Evolutionary conservation across 2,329 filamentous ascomycete species (phyloP), one percentile per base, ranked within the genome.

Genomic region (Alternaria consortialis): DNA sequence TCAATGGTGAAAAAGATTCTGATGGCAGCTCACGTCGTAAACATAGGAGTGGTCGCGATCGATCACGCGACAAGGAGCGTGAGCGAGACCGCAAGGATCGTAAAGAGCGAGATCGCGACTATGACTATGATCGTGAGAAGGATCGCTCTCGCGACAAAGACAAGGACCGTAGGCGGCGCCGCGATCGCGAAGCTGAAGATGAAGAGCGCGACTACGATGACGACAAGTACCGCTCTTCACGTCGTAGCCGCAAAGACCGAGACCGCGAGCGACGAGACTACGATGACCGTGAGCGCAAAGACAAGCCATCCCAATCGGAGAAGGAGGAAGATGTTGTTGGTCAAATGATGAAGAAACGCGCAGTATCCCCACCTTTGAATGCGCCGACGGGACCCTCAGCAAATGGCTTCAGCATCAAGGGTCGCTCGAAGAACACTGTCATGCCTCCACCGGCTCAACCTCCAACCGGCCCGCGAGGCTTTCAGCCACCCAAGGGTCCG

Each of bases 101-200:
- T 27, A 72, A 68, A 65, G 87, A 90, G 42, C 83, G 83, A 58
- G 84, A 86, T 7, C 72, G 73, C 76, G 83, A 86, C 13, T 77
- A 82, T 37, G 72, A 74, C 47, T 69, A 75, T 55, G 72, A 77
- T 31, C 69, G 74, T 12, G 72, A 75, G 46, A 69, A 75, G 56
- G 72, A 77, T 42, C 69, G 74, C n/a, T 72, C 70, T 8, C 71
- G 74, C 12, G 75, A 77, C 13, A 77, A 77, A 53, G 76, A 78
- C 53, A 69, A 68, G 48, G 76, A 82, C 17, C 83, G 84, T 32
- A 83, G 82, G 60, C 84, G 84, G 3, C 83, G 82, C 29, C 85
- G 84, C 27, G 83, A 84, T 48, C 83, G 83, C 23, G 78, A 73
- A 27, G 68, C 44, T 50, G 80, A 73, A 59, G 72, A 73, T 27